Evolutionary conservation across 805 yeast species (phyloP), one percentile per base, ranked within the genome.

Genomic region (Ogataea trehalophila): DNA sequence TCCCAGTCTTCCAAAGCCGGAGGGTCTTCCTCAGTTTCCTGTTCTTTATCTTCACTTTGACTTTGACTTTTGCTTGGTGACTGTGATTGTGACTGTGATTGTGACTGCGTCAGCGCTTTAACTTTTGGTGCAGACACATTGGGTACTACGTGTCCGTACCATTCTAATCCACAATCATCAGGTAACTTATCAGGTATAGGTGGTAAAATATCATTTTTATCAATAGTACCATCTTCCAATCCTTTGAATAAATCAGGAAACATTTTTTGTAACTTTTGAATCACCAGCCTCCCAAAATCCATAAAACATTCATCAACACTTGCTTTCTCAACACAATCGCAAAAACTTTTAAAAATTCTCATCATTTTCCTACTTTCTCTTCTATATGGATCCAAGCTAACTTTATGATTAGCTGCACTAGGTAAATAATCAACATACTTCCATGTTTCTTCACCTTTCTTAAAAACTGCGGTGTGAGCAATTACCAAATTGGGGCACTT

Each of bases 381-480:
- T 50, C 99, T 73, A 60, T 92, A 94, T 0, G 96, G 96, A 60
- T 94, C 98, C 46, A 94, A 68, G 2, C 91, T 81, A 3, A 94
- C 97, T 66, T 94, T 94, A 61, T 88, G 87, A 34, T 74, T 66
- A 2, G 71, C 76, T 4, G 85, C 82, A 44, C 70, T 66, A 0
- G 94, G 90, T 15, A 77, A 54, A 15, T 79, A 76, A 14, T 79
- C 75, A 23, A 71, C 76, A 57, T 91, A 88, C 44, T 81, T 76
- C 97, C 98, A 92, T 42, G 77, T 76, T 23, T 83, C 76, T 51
- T 87, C 90, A 5, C 98, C 97, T 56, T 84, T 86, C 58, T 80
- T 83, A 71, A 87, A 94, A 0, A 92, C 96, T 0, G 98, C 96
- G 0, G 97, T 95, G 63, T 94, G 99, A 1, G 94, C 91, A 1